phyloP scores from a whole-genome alignment of 2,329 filamentous ascomycete genomes.

The Penicillium sumatraense region DNA sequence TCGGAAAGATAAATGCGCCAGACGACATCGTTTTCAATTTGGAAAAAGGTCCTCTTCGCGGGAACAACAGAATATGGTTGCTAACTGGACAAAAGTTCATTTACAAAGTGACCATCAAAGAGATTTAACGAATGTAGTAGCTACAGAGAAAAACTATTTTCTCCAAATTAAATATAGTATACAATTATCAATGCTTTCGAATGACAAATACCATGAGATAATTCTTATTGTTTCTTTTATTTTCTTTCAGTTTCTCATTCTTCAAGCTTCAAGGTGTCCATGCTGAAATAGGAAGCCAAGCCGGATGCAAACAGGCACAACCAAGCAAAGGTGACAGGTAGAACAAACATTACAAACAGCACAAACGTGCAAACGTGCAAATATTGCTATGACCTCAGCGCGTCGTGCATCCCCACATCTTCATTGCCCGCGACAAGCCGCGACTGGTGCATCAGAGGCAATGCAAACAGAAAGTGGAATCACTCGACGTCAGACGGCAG shows the following conservation, averaged over 20 bases:
- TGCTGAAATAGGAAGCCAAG: not conserved
- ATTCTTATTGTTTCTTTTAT: no score
- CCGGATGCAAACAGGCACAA: slow-evolving; percentile 3
- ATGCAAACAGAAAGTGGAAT: slow-evolving; percentile 22
- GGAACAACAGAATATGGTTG: slow-evolving; percentile 10
- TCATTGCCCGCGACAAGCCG: not conserved
- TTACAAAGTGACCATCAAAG: slow-evolving; percentile 10
- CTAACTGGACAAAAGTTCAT: slow-evolving; percentile 13
- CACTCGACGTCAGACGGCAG: slow-evolving; percentile 20
- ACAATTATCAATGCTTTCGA: no score
- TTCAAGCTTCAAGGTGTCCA: not conserved
- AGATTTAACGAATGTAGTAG: not conserved
- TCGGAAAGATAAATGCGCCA: slow-evolving; percentile 16
- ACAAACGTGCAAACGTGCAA: slow-evolving; percentile 20
- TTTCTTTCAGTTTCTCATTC: no score
- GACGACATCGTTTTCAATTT: slow-evolving; percentile 18
- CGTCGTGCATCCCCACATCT: slow-evolving; percentile 13
- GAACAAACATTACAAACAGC: not conserved
- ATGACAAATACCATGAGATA: no score
- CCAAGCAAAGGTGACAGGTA: no score
- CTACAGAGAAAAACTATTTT: not conserved
- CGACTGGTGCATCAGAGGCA: slow-evolving; percentile 5
- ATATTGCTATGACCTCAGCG: slow-evolving; percentile 27
- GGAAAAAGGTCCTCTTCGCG: slow-evolving; percentile 6
- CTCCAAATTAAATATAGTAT: not conserved